phyloP scores from a whole-genome alignment of 2,329 filamentous ascomycete species.

The Cladosporium austrohemisphaericum region DNA sequence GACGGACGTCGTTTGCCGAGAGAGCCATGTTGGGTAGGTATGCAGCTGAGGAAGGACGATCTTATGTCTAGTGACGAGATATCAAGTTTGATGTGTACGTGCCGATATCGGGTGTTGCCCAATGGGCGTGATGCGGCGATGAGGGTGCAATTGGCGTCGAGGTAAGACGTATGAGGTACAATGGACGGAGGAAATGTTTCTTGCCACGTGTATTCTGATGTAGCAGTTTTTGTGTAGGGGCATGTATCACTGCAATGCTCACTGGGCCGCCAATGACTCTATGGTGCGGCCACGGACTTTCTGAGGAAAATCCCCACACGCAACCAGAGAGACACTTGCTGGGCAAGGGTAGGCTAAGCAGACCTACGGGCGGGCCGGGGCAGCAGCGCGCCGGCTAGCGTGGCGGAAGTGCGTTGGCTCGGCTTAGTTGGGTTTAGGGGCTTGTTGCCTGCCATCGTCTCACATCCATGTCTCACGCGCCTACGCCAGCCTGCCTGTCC shows the following conservation, averaged over 20 bases:
- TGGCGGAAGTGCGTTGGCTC: constrained; percentile 1
- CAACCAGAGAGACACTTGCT: no score
- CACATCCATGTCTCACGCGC: not conserved
- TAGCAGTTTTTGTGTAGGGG: no score
- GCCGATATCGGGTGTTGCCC: constrained; percentile 15
- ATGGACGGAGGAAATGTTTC: not conserved
- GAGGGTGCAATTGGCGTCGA: not conserved
- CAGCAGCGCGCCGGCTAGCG: not conserved
- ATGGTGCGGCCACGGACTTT: no score
- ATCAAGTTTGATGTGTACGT: constrained; percentile 3
- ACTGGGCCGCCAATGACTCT: no score
- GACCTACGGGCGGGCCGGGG: not conserved
- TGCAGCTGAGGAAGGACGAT: constrained; percentile 4
- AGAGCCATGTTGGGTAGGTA: constrained; percentile 25
- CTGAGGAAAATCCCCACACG: no score
- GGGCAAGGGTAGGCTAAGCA: no score
- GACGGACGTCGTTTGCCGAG: constrained; percentile 36
- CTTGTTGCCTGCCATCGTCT: constrained; percentile 1
- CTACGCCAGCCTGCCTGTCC: constrained; percentile 12
- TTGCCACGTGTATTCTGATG: no score
- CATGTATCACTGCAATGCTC: no score
- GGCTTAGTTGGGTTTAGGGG: not conserved
- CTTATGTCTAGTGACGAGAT: constrained; percentile 14
- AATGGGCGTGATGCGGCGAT: constrained; percentile 1
- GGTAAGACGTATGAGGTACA: not conserved